phyloP scores from a whole-genome alignment of 306 rosid genomes.

The Vachellia pachyceras region DNA sequence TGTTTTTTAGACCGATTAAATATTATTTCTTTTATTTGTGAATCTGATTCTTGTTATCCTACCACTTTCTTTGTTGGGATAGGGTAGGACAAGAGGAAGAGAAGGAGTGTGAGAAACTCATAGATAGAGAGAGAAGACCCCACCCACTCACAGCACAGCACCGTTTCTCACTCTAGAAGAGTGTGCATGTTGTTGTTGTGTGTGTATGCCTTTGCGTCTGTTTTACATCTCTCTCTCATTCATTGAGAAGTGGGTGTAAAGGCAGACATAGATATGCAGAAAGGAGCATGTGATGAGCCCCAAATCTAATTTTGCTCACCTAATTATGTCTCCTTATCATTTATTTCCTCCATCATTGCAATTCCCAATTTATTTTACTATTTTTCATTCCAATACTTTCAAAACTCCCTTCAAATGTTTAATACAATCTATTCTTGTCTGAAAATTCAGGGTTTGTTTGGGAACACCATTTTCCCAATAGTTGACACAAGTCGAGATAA shows the following conservation, averaged over 20 bases:
- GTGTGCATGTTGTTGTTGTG: conserved; percentile 51
- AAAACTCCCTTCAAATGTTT: not conserved
- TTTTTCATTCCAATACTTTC: not conserved
- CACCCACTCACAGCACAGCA: conserved; percentile 34
- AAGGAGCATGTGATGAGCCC: conserved; percentile 56
- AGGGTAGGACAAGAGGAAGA: not conserved
- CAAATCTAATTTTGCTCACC: conserved; percentile 60
- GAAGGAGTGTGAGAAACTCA: conserved; percentile 66
- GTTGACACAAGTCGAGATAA: no score
- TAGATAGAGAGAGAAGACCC: conserved; percentile 38
- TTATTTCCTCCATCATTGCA: conserved; percentile 60
- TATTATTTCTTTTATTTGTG: no score
- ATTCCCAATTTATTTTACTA: not conserved
- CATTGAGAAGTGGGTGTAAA: conserved; percentile 66
- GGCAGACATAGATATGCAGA: conserved; percentile 42
- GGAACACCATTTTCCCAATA: no score
- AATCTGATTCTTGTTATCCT: no score
- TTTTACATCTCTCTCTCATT: conserved; percentile 76
- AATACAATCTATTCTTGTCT: no score
- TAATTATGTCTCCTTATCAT: conserved; percentile 62
- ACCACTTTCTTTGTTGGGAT: no score
- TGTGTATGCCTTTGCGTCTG: conserved; percentile 78
- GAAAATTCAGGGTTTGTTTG: no score
- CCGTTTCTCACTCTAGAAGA: conserved; percentile 56
- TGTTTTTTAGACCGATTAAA: no score